Evolutionary conservation across 2,329 filamentous ascomycete genomes (phyloP), one percentile per base, ranked within the genome.

Genomic region (Penicillium oxalicum): DNA sequence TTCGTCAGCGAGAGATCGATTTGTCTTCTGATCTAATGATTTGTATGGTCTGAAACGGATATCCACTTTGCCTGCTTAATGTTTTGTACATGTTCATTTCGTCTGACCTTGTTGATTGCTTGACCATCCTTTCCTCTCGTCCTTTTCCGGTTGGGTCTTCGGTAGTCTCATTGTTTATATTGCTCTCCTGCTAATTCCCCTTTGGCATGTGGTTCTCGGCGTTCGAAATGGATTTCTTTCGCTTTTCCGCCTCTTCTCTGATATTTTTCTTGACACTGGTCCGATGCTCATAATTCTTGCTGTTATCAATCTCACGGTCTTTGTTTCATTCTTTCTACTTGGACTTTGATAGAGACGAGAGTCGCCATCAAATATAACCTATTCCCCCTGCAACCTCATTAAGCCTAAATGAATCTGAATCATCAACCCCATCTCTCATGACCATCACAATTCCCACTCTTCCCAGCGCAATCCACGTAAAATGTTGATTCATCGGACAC

Each of bases 131-230:
- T 41, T 33, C 25, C n/a, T 38, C 27, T 32, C 13, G 39, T 37
- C 26, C 32, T 13, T n/a, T 38, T 40, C 33, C 11, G 32, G 32
- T 27, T 13, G 40, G 28, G 37, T 25, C 12, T 50, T 46, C 18
- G 18, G 2, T 18, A 18, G 18, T 18, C 18, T 18, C 18, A 18
- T 18, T 18, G 18, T 18, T 18, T 18, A 18, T 18, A 18, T 18
- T 18, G 18, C 18, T 18, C 18, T 18, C 18, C 18, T 26, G 42
- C 43, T 50, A 47, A 52, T 50, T 49, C 38, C 47, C 45, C 43
- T 12, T 38, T 48, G 38, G 24, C 38, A 38, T 40, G 42, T 44
- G 29, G 29, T 46, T 36, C 40, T 27, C 24, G 40, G 40, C 28
- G n/a, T 29, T 26, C n/a, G 33, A 40, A 7, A 44, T 50, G 41